phyloP scores from a whole-genome alignment of 2,329 filamentous ascomycete genomes.

The Cladophialophora carrionii region DNA sequence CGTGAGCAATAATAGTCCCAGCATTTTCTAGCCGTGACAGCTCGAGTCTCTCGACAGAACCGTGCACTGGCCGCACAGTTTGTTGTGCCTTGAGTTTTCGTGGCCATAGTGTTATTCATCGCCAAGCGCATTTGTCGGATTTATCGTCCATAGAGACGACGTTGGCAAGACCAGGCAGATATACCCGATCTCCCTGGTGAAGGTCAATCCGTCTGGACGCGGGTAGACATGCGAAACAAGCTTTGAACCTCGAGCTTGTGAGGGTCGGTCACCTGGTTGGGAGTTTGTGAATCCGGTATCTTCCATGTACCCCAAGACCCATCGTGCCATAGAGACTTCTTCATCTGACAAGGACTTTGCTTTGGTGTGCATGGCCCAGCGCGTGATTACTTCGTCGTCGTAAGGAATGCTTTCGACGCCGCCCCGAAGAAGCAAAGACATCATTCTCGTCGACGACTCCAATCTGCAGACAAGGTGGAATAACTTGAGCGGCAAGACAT shows the following conservation, averaged over 20 bases:
- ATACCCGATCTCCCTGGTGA: constrained; percentile 18
- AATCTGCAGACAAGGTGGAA: constrained; percentile 31
- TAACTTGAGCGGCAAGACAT: constrained; percentile 29
- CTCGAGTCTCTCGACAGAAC: background rate
- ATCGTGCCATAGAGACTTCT: constrained; percentile 20
- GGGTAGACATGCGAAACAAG: background rate
- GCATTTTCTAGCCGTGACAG: too few species aligned
- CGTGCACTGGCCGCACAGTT: background rate
- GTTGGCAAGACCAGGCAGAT: background rate
- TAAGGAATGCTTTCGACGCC: constrained; percentile 24
- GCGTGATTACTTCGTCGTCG: constrained; percentile 32
- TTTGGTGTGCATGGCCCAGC: constrained; percentile 29
- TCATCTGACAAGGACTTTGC: constrained; percentile 1
- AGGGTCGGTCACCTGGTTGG: too few species aligned
- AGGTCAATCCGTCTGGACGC: background rate
- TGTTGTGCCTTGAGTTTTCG: background rate
- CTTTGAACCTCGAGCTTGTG: too few species aligned
- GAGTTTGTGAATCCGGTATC: background rate
- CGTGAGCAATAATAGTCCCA: background rate
- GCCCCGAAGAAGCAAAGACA: constrained; percentile 30
- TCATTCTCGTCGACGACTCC: background rate
- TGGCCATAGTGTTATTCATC: background rate
- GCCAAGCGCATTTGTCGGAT: constrained; percentile 43
- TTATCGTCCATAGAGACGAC: background rate
- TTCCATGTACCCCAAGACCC: constrained; percentile 31